A percentile compares a stretch with the other conserved stretches of the same genome.
Evolutionary conservation across 331 rosid species (phyloP).

Genomic region (Malus hybrid): DNA sequence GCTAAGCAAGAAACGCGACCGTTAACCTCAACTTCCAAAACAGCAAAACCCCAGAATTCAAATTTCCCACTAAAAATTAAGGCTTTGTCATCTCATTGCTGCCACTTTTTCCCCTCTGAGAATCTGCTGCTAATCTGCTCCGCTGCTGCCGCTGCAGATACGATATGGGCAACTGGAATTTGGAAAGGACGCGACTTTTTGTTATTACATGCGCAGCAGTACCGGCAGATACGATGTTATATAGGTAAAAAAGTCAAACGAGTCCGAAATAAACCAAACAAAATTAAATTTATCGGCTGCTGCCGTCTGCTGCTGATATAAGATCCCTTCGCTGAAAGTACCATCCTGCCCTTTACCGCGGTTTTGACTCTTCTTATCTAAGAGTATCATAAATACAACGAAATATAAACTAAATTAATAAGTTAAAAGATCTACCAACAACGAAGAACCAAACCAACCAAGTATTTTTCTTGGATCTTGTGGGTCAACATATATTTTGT

Average conservation of each 20-base stretch:
- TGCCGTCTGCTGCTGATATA: not conserved
- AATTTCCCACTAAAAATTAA: not conserved
- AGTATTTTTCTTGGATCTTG: not conserved
- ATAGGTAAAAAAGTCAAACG: too few species aligned
- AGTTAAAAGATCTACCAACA: not conserved
- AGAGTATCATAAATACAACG: too few species aligned
- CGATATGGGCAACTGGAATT: not conserved
- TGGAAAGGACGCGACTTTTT: not conserved
- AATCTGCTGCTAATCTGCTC: not conserved
- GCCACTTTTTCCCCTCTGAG: not conserved
- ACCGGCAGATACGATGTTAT: too few species aligned
- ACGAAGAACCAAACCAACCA: not conserved
- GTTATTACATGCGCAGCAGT: not conserved
- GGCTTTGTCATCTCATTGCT: not conserved
- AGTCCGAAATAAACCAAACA: not conserved
- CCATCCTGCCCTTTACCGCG: not conserved
- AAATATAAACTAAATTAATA: not conserved
- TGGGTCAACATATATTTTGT: not conserved
- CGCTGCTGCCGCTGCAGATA: not conserved
- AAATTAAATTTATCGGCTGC: not conserved
- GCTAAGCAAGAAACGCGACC: not conserved
- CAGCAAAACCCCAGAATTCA: not conserved
- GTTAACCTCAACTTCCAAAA: not conserved
- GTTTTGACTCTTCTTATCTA: not conserved
- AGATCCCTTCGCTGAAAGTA: not conserved